Percentiles rank a stretch among this genome's conserved stretches.
Conservation (phyloP, 371 early-diverging fungal species). For the Nematocida displodere region DNA sequence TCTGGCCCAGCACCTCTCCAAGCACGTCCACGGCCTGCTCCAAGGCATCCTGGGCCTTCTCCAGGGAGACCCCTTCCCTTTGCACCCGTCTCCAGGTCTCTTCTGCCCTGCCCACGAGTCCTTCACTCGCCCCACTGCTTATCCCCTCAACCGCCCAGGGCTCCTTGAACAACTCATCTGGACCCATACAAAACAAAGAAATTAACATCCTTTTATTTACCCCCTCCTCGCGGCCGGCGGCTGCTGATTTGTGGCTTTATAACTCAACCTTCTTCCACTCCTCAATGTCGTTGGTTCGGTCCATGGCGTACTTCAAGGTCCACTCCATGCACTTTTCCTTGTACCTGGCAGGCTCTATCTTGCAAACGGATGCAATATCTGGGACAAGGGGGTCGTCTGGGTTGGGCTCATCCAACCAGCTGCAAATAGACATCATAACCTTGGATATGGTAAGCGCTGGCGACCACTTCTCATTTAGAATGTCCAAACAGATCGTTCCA, state of each 20-base stretch:
- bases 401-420: constrained; percentile 92
- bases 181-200: constrained; percentile 37
- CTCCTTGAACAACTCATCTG: constrained; percentile 43
- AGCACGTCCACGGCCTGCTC: not conserved
- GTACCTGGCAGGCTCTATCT: constrained; percentile 72
- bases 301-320: constrained; percentile 57
- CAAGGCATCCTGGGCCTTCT: not conserved
- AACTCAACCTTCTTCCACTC: constrained; percentile 24
- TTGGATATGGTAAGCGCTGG: constrained; percentile 91
- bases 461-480: constrained; percentile 93
- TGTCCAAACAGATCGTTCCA: constrained; percentile 93
- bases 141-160: constrained; percentile 9
- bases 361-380: constrained; percentile 88
- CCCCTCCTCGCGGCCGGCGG: not conserved
- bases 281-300: constrained; percentile 49
- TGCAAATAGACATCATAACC: constrained; percentile 86
- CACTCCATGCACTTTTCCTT: constrained; percentile 60
- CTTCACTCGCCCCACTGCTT: not conserved
- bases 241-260: constrained; percentile 5
- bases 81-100: not conserved
- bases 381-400: constrained; percentile 88
- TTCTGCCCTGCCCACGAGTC: not conserved
- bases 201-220: not conserved
- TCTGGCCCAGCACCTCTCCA: not conserved
- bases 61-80: not conserved